Evolutionary conservation across 1,284 basidiomycete species (phyloP).

Genomic region (Apiotrichum veenhuisii): DNA sequence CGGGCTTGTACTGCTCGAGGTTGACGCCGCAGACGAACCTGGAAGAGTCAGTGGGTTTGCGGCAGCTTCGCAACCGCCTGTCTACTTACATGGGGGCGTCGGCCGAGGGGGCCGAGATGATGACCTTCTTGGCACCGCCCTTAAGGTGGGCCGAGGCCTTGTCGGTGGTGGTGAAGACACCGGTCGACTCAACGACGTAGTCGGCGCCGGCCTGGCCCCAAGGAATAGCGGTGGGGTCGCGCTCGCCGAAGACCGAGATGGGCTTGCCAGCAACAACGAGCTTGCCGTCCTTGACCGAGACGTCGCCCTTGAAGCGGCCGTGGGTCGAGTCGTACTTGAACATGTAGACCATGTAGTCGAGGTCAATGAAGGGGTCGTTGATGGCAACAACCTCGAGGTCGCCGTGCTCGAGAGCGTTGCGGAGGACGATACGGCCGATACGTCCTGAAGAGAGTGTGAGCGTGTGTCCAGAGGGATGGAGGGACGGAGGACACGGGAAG

Average conservation of each 20-base stretch:
- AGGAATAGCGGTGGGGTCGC: constrained; percentile 79
- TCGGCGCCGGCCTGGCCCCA: constrained; percentile 81
- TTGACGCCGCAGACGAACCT: constrained; percentile 88
- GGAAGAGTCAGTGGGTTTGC: too few species aligned
- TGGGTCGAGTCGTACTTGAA: constrained; percentile 99
- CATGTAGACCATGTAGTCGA: constrained; percentile 99
- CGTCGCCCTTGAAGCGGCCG: constrained; percentile 85
- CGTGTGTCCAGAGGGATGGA: neutral
- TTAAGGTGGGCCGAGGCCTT: constrained; percentile 93
- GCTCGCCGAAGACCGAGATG: constrained; percentile 79
- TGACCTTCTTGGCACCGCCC: constrained; percentile 99
- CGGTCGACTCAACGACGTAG: constrained; percentile 97
- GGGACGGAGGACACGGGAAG: neutral
- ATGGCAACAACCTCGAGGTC: constrained; percentile 80
- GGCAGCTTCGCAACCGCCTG: too few species aligned
- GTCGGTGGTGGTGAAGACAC: constrained; percentile 94
- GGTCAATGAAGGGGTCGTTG: constrained; percentile 95
- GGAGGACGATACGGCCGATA: constrained; percentile 96
- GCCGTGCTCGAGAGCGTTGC: constrained; percentile 74
- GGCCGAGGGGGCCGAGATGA: constrained; percentile 98
- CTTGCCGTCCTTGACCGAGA: constrained; percentile 83
- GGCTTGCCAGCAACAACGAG: constrained; percentile 78
- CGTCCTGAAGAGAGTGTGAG: constrained; percentile 62
- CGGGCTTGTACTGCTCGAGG: constrained; percentile 87
- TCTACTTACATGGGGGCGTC: constrained; percentile 81